Evolutionary conservation across 495 filamentous ascomycete genomes (phyloP).

Genomic region (Collariella sp.): DNA sequence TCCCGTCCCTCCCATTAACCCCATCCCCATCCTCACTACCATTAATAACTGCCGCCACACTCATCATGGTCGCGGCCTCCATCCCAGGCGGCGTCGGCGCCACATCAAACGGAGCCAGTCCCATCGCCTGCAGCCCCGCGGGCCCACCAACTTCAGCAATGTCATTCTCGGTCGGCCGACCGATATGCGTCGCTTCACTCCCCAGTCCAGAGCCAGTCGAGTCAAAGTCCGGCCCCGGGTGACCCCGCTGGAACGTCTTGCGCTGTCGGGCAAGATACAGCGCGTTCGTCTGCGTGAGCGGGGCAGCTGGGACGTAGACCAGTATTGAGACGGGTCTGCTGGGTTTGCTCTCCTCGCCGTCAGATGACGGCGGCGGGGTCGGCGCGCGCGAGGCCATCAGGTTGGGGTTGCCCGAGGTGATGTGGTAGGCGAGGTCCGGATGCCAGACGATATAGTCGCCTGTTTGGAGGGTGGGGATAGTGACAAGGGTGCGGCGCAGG

Average conservation of each 20-base stretch:
- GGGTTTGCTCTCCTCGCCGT: conserved; percentile 1
- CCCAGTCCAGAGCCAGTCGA: conserved; percentile 40
- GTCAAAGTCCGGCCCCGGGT: conserved; percentile 64
- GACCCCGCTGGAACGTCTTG: conserved; percentile 56
- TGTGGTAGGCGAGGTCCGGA: conserved; percentile 56
- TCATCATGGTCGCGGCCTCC: neutral
- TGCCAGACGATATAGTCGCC: conserved; percentile 93
- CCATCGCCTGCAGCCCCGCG: conserved; percentile 41
- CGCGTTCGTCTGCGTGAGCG: conserved; percentile 69
- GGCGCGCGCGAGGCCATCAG: conserved; percentile 29
- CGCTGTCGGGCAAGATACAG: conserved; percentile 70
- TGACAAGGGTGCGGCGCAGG: conserved; percentile 65
- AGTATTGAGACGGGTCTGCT: conserved; percentile 28
- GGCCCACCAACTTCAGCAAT: conserved; percentile 41
- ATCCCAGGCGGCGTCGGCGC: conserved; percentile 20
- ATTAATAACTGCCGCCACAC: neutral
- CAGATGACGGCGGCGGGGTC: conserved; percentile 20
- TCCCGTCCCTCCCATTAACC: neutral
- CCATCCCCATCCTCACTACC: conserved; percentile 13
- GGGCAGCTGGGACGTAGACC: conserved; percentile 78
- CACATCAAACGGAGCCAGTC: conserved; percentile 39
- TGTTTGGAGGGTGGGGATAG: conserved; percentile 65
- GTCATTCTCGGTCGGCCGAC: conserved; percentile 37
- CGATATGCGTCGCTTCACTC: conserved; percentile 38
- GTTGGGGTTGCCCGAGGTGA: conserved; percentile 38